A percentile compares a stretch with the other conserved stretches of the same genome.
Conservation (phyloP, 371 early-diverging fungal genomes). For the Mortierella sp. region DNA sequence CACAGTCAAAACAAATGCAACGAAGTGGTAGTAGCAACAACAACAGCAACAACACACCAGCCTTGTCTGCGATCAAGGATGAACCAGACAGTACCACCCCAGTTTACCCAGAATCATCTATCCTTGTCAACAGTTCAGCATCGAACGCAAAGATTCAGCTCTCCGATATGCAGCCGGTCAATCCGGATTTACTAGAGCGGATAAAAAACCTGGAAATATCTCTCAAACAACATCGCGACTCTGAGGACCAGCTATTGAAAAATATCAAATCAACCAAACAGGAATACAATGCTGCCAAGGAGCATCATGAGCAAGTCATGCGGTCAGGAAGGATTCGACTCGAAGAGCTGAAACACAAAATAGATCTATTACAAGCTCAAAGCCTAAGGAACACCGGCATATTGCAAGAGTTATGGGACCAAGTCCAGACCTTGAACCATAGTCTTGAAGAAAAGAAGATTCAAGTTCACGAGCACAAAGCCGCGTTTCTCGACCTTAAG, state of each 20-base stretch:
- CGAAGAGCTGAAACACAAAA: background rate
- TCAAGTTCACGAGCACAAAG: background rate
- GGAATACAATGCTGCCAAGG: slow-evolving; percentile 4
- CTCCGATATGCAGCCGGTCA: slow-evolving; percentile 33
- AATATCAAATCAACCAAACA: slow-evolving; percentile 1
- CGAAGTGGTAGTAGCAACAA: background rate
- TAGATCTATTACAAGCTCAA: slow-evolving; percentile 4
- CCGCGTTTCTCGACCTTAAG: background rate
- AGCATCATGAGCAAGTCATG: slow-evolving; percentile 15
- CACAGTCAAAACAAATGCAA: background rate
- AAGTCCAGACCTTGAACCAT: background rate
- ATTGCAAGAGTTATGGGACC: slow-evolving; percentile 15
- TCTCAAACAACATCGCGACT: slow-evolving; percentile 32
- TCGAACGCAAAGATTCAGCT: slow-evolving; percentile 27
- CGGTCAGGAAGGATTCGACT: slow-evolving; percentile 3
- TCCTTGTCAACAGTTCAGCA: slow-evolving; percentile 7
- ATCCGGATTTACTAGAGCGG: slow-evolving; percentile 20
- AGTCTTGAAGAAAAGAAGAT: slow-evolving; percentile 6
- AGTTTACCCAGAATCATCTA: slow-evolving; percentile 19
- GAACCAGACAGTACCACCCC: slow-evolving; percentile 36
- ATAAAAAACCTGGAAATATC: slow-evolving; percentile 45
- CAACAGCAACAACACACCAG: background rate
- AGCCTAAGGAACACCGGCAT: slow-evolving; percentile 10
- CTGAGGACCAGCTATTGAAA: slow-evolving; percentile 4
- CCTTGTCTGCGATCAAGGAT: background rate